A percentile compares a stretch with the other conserved stretches of the same genome.
Conservation (phyloP, 257 asterid species). For the Gentiana straminea region DNA sequence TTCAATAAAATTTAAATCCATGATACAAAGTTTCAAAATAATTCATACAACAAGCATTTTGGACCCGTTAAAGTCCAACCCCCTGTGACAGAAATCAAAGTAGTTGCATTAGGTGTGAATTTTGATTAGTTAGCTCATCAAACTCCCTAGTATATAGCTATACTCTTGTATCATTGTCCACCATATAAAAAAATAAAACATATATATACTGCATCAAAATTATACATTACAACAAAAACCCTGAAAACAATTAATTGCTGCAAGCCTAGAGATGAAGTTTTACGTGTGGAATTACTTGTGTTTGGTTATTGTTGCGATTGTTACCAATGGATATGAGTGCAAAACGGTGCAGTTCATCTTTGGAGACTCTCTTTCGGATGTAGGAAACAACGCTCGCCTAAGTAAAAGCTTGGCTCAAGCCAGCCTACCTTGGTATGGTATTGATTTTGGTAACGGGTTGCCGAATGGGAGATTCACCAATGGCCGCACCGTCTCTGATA, state of each 20-base stretch:
- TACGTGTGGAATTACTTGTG: not conserved
- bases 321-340: constrained; percentile 32
- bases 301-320: constrained; percentile 3
- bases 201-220: constrained; percentile 1
- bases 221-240: not conserved
- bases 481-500: constrained; percentile 89
- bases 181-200: constrained; percentile 9
- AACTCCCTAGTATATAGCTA: constrained; percentile 24
- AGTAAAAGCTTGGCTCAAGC: constrained; percentile 76
- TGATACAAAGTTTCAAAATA: too few species aligned
- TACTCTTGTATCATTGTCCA: constrained; percentile 11
- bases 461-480: constrained; percentile 86
- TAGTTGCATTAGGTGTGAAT: constrained; percentile 55
- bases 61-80: too few species aligned
- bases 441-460: constrained; percentile 64
- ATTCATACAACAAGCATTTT: too few species aligned
- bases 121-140: constrained; percentile 50
- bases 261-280: constrained; percentile 8
- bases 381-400: constrained; percentile 67
- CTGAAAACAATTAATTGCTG: constrained; percentile 5
- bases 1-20: too few species aligned
- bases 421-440: constrained; percentile 78
- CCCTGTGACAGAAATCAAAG: not conserved
- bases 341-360: constrained; percentile 79
- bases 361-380: constrained; percentile 89